Conservation (phyloP, 1,284 basidiomycete genomes). For the Golubevia pallescens region DNA sequence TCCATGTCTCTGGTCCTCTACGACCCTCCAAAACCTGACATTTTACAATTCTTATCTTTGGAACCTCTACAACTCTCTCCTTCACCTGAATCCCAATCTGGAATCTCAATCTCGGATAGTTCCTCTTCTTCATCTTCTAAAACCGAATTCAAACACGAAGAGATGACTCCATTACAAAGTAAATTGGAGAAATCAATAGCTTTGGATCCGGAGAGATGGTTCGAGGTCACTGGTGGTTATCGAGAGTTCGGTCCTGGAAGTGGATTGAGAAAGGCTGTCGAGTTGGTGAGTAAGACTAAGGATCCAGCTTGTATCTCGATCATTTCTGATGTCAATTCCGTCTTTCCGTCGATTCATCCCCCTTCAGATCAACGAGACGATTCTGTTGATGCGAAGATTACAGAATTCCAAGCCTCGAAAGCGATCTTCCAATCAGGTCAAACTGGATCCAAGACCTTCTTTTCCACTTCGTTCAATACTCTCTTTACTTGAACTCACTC, state of each 20-base stretch:
- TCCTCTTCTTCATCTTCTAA: neutral
- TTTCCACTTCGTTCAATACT: too few relatives aligned
- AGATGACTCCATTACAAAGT: constrained; percentile 14
- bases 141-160: neutral
- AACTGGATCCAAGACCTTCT: too few relatives aligned
- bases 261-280: constrained; percentile 19
- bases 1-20: constrained; percentile 14
- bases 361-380: constrained; percentile 5
- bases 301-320: neutral
- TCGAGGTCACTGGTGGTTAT: constrained; percentile 10
- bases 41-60: constrained; percentile 37
- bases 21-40: constrained; percentile 21
- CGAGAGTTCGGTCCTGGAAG: constrained; percentile 4
- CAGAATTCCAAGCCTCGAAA: neutral
- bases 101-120: constrained; percentile 13
- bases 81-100: constrained; percentile 7
- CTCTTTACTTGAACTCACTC: too few relatives aligned
- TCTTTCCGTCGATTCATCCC: neutral
- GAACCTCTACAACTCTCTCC: constrained; percentile 36
- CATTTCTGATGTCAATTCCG: too few relatives aligned
- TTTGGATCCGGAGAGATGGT: constrained; percentile 33
- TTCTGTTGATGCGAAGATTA: constrained; percentile 1
- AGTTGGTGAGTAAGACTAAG: constrained; percentile 11
- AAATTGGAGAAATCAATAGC: constrained; percentile 21
- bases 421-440: too few relatives aligned